phyloP scores from a whole-genome alignment of 768 basidiomycete species.

The Lactarius indigo region DNA sequence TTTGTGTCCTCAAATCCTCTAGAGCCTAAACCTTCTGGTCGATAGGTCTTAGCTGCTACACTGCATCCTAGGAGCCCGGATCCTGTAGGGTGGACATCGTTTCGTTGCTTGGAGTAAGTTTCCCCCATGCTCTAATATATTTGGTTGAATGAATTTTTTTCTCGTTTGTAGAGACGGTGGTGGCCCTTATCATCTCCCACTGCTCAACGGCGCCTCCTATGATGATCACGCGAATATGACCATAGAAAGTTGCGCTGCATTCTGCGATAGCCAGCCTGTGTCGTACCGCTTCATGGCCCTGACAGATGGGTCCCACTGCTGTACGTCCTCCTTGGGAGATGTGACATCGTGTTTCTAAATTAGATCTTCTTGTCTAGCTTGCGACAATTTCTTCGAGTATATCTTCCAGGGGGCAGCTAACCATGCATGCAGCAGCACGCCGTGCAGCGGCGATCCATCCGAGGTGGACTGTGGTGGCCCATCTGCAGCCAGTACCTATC shows the following conservation, averaged over 20 bases:
- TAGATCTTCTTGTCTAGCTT: not conserved
- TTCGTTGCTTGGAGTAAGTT: not conserved
- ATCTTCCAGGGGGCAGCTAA: constrained; percentile 37
- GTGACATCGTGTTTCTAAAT: no score
- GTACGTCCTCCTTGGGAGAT: constrained; percentile 32
- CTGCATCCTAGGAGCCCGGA: not conserved
- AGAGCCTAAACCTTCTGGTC: not conserved
- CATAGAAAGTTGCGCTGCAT: constrained; percentile 44
- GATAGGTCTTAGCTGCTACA: not conserved
- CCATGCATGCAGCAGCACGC: constrained; percentile 48
- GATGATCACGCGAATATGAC: constrained; percentile 55
- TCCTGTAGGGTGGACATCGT: not conserved
- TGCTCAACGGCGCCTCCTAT: constrained; percentile 48
- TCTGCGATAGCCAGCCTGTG: constrained; percentile 37
- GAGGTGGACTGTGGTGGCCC: constrained; percentile 57
- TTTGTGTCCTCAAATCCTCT: not conserved
- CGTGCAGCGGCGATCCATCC: constrained; percentile 53
- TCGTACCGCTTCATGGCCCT: constrained; percentile 62
- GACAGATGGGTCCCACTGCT: constrained; percentile 61
- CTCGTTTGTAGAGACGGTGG: not conserved
- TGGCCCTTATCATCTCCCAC: constrained; percentile 19
- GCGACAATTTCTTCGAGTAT: constrained; percentile 38
- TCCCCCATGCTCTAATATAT: not conserved
- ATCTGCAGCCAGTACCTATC: constrained; percentile 50
- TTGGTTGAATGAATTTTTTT: not conserved